These are phyloP conservation scores for Alopecurus myosuroides DNA, from an alignment of 176 grass and related monocot species.

Conservation along the genomic window DNA sequence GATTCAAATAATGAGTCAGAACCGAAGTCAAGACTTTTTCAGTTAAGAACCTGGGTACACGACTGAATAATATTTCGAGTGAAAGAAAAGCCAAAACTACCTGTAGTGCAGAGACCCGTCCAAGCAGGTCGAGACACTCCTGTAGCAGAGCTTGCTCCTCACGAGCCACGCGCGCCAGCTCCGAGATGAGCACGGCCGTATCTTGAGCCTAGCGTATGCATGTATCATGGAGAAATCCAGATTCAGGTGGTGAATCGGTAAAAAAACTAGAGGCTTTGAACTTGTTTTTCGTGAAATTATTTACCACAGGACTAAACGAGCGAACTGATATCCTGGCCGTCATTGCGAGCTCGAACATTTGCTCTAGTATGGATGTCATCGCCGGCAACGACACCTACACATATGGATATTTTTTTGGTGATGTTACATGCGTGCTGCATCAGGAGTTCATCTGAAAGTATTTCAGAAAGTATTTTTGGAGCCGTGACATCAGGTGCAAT, in stretches of 20 bases:
- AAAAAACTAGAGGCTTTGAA: background rate
- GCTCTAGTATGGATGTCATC: constrained; percentile 20
- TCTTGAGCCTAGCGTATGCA: constrained; percentile 13
- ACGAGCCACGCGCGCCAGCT: constrained; percentile 25
- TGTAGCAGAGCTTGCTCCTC: constrained; percentile 30
- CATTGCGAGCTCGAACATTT: constrained; percentile 12
- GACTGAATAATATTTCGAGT: background rate
- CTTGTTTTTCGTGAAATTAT: background rate
- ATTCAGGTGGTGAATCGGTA: background rate
- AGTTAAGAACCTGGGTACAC: background rate
- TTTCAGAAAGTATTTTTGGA: background rate
- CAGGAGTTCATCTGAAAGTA: background rate
- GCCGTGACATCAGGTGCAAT: too few relatives aligned
- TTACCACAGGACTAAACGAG: constrained; percentile 27
- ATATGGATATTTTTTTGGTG: background rate
- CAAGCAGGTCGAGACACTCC: constrained; percentile 36
- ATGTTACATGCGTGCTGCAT: background rate
- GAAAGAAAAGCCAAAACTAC: background rate
- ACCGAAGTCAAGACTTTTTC: background rate
- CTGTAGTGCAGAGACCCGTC: constrained; percentile 27
- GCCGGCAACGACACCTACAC: constrained; percentile 19
- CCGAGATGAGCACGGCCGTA: background rate
- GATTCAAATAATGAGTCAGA: background rate
- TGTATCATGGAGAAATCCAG: background rate
- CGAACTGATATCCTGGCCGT: constrained; percentile 7